Evolutionary conservation across 495 filamentous ascomycete genomes (phyloP).

Genomic region (Hyaloscypha finlandica): DNA sequence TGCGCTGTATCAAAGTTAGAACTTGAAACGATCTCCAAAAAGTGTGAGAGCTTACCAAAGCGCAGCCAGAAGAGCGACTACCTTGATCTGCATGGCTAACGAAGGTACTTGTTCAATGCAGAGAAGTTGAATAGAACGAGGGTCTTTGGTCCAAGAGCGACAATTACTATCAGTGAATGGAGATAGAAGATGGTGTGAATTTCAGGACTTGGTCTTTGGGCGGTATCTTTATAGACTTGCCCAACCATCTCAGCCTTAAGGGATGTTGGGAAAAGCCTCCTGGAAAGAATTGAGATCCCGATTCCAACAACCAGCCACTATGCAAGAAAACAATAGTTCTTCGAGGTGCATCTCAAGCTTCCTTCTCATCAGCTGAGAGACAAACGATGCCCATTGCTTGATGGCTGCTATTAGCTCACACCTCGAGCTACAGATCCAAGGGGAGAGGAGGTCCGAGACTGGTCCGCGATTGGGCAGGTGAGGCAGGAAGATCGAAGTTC

Average conservation of each 20-base stretch:
- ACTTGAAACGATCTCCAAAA: background rate
- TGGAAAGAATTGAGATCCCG: no score
- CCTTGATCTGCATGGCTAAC: background rate
- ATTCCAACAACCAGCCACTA: background rate
- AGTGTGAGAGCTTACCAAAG: background rate
- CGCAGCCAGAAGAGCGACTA: background rate
- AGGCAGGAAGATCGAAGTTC: no score
- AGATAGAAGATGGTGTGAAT: background rate
- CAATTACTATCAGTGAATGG: background rate
- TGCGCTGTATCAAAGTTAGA: background rate
- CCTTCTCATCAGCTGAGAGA: background rate
- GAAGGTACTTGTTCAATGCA: background rate
- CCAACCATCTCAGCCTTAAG: background rate
- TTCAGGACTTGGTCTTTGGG: background rate
- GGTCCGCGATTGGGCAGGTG: no score
- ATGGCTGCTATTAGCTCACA: background rate
- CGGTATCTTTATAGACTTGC: background rate
- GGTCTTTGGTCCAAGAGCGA: background rate
- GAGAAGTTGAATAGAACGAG: background rate
- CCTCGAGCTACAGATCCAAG: background rate
- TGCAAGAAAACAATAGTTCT: conserved; percentile 1
- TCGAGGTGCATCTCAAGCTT: background rate
- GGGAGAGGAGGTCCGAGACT: background rate
- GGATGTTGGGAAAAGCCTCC: background rate
- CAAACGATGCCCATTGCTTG: no score